Evolutionary conservation across 1,139 yeast genomes (phyloP), one percentile per base, ranked within the genome.

Genomic region (Schizosaccharomyces versatilis): DNA sequence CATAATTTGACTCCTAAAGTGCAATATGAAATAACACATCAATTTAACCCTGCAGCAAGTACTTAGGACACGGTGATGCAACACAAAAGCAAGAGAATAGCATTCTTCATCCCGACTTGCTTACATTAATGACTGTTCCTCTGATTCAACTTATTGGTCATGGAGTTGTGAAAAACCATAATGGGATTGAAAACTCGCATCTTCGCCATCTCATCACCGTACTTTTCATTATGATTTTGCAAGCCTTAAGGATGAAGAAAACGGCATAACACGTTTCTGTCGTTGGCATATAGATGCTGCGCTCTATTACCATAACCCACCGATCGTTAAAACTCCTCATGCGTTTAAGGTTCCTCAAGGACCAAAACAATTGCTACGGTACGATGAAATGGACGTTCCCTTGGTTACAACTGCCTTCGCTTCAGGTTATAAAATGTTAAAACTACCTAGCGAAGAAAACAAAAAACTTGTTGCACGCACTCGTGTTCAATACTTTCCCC

Each of bases 251-350:
- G 78, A 82, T 59, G 77, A 81, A 62, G 73, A 74, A 2, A 71
- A 75, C 38, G 77, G 79, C 56, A 74, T 75, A 66, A 84, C 95
- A 1, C 74, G 93, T 61, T 84, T 80, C 66, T 84, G 84, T 74
- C 77, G 95, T 69, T 84, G 95, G 95, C 95, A 84, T 68, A 83
- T 84, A 61, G 95, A 84, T 68, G 81, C 90, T 52, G 95, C 95
- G 6, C 74, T 84, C 54, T 84, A 84, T 63, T 94, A 78, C 41
- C 73, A 84, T 62, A 78, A 88, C 7, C 94, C 95, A 38, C 95
- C 95, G 39, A 74, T 81, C 61, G 84, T 81, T 53, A 84, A 95
- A 2, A 84, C 94, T 1, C 73, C 84, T 59, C 72, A 84, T 57
- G 94, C 94, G 6, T 78, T 84, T 61, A 75, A 79, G 63, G 90